Evolutionary conservation across 805 yeast genomes (phyloP).

Genomic region (Suhomyces kilbournensis): DNA sequence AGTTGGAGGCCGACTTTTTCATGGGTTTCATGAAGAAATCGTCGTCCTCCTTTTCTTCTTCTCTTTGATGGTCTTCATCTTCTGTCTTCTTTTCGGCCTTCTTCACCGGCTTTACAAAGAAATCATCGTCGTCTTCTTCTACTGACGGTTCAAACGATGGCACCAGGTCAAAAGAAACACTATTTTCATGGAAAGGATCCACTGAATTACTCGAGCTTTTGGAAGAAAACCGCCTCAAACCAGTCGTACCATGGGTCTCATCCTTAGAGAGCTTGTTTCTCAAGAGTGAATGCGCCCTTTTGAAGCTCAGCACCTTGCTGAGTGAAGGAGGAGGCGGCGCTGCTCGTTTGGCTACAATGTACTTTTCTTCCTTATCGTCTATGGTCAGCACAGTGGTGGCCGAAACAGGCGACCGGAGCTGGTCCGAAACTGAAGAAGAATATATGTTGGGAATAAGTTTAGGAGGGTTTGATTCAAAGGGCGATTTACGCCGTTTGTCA

Average conservation of each 20-base stretch:
- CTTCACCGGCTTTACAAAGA: slow-evolving; percentile 16
- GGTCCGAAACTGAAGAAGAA: slow-evolving; percentile 32
- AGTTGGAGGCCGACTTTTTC: not conserved
- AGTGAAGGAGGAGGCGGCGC: slow-evolving; percentile 73
- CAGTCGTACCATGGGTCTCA: not conserved
- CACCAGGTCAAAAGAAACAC: slow-evolving; percentile 69
- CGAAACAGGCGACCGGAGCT: slow-evolving; percentile 30
- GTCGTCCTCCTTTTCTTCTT: slow-evolving; percentile 11
- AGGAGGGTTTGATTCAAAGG: slow-evolving; percentile 52
- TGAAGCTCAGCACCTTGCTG: slow-evolving; percentile 12
- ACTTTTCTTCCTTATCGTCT: slow-evolving; percentile 14
- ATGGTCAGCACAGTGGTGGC: slow-evolving; percentile 33
- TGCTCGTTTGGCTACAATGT: slow-evolving; percentile 63
- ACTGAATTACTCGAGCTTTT: slow-evolving; percentile 3
- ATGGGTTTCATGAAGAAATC: slow-evolving; percentile 15
- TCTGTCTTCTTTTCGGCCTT: slow-evolving; percentile 17
- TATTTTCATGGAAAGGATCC: slow-evolving; percentile 68
- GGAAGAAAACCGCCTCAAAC: not conserved
- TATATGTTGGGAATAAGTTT: slow-evolving; percentile 32
- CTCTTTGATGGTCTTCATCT: not conserved
- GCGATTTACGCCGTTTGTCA: slow-evolving; percentile 74
- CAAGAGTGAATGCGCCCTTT: slow-evolving; percentile 7
- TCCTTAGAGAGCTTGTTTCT: not conserved
- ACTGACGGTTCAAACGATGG: slow-evolving; percentile 34
- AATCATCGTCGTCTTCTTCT: slow-evolving; percentile 13